Percentiles rank a stretch among this genome's conserved stretches.
These are phyloP conservation scores for Kwoniella pini DNA, from an alignment of 768 basidiomycete species.

Conservation along the genomic window DNA sequence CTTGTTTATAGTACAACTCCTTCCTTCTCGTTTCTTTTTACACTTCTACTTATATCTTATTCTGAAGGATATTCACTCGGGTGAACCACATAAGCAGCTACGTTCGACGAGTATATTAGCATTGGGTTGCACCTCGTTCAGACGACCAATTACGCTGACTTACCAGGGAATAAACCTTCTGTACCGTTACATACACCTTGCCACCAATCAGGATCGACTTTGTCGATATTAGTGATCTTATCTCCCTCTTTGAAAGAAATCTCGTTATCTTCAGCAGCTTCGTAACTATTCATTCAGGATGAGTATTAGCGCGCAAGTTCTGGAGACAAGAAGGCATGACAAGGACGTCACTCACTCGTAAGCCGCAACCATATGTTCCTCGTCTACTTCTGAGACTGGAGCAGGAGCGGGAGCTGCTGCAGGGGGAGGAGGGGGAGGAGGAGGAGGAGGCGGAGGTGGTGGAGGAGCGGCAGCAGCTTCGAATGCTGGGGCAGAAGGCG, in stretches of 20 bases:
- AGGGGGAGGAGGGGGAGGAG: slow-evolving; percentile 57
- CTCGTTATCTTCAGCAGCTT: slow-evolving; percentile 89
- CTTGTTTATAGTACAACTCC: slow-evolving; percentile 1
- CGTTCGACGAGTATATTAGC: too few species aligned
- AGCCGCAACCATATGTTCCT: slow-evolving; percentile 52
- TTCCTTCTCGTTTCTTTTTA: too few species aligned
- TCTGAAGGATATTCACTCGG: slow-evolving; percentile 25
- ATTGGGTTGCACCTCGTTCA: too few species aligned
- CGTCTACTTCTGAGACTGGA: slow-evolving; percentile 55
- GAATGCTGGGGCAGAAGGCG: slow-evolving; percentile 57
- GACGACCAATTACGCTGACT: too few species aligned
- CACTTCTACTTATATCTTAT: too few species aligned
- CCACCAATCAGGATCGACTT: slow-evolving; percentile 57
- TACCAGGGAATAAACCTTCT: slow-evolving; percentile 54
- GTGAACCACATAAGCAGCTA: slow-evolving; percentile 38
- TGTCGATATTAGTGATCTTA: slow-evolving; percentile 72
- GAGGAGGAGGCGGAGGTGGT: slow-evolving; percentile 52
- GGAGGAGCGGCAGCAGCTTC: slow-evolving; percentile 58
- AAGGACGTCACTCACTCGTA: slow-evolving; percentile 70
- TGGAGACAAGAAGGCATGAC: slow-evolving; percentile 68
- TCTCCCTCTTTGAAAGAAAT: slow-evolving; percentile 82
- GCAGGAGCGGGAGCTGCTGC: slow-evolving; percentile 48
- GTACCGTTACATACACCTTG: slow-evolving; percentile 40
- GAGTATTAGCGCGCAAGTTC: too few species aligned
- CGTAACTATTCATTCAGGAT: slow-evolving; percentile 64